These are phyloP conservation scores for Lodderomyces orthopsilosis DNA, from an alignment of 1,139 yeast genomes.

Conservation along the genomic window DNA sequence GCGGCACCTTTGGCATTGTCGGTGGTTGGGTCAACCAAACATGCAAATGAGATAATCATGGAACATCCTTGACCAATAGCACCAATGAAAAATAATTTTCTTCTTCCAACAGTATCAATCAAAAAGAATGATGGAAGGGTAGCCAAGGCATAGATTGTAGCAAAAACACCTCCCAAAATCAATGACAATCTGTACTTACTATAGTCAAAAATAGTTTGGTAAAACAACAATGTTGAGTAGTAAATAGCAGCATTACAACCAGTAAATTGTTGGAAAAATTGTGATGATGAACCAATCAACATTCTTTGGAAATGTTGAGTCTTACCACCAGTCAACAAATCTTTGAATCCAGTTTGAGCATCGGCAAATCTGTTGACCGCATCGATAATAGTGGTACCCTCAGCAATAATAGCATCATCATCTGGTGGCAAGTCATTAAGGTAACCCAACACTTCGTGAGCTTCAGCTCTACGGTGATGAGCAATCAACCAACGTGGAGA, in stretches of 20 bases:
- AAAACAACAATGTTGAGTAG: constrained; percentile 62
- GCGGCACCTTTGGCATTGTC: constrained; percentile 46
- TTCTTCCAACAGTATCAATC: constrained; percentile 65
- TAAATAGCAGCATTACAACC: constrained; percentile 70
- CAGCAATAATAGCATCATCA: constrained; percentile 47
- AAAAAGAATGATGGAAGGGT: constrained; percentile 63
- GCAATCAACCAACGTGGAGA: constrained; percentile 74
- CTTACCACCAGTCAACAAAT: constrained; percentile 57
- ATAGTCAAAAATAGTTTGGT: constrained; percentile 44
- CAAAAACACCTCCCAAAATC: constrained; percentile 62
- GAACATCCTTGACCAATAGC: constrained; percentile 46
- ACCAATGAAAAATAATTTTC: constrained; percentile 53
- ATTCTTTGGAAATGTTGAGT: constrained; percentile 55
- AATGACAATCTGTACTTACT: constrained; percentile 50
- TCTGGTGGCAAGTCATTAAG: constrained; percentile 34
- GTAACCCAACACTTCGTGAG: constrained; percentile 38
- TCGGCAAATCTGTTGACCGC: constrained; percentile 40
- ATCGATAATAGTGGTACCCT: constrained; percentile 38
- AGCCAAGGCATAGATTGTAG: constrained; percentile 58
- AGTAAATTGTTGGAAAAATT: constrained; percentile 54
- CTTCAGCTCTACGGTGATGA: constrained; percentile 49
- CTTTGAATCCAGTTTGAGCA: constrained; percentile 41
- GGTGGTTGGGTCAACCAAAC: constrained; percentile 32
- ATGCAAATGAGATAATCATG: constrained; percentile 40
- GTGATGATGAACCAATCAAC: constrained; percentile 59